Base-by-base conservation (phyloP, 768 basidiomycete genomes). In the Phanerochaete carnosa region DNA sequence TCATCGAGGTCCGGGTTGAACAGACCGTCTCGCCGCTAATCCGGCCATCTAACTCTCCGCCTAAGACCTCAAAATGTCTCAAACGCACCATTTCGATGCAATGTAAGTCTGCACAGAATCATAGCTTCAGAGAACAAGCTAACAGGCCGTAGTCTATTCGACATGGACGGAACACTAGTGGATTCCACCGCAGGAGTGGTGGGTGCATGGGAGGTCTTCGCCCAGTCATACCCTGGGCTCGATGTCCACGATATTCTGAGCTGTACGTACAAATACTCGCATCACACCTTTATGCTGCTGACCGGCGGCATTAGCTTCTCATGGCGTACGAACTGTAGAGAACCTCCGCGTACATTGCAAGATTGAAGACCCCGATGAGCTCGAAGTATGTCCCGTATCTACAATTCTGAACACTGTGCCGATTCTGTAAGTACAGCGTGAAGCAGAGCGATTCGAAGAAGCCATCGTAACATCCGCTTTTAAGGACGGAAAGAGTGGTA, bases 271-370 rank as follows among this genome's bases (percentile, higher is more conserved):
- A 57, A 11, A 16, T 39, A n/a, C 9, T 3, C 15, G 45, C 35
- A 3, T 26, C 37, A 22, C 26, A 22, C 7, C 11, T 39, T 6
- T 7, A 23, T n/a, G n/a, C 6, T 52, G 22, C 8, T 39, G 26
- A 52, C 39, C 22, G n/a, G n/a, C 22, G 7, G 19, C 25, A 15
- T 23, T 70, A 90, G 89, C 83, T 56, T 79, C 90, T 22, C 94
- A 95, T 71, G 94, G 94, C 30, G 83, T 94, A 46, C 84, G 94
- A 59, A 93, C 92, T 0, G 80, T 86, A 7, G 94, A 95, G 66
- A 94, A 92, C 72, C 79, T 95, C 58, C 80, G 75, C 67, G 85
- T 76, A 46, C 83, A 87, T 74, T 94, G 92, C 68, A 82, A 84
- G 1, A 79, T 94, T 62, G 76, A 80, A 19, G 86, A 89, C 68